phyloP scores from a whole-genome alignment of 176 grass and related monocot genomes.

The Elaeis guineensis region DNA sequence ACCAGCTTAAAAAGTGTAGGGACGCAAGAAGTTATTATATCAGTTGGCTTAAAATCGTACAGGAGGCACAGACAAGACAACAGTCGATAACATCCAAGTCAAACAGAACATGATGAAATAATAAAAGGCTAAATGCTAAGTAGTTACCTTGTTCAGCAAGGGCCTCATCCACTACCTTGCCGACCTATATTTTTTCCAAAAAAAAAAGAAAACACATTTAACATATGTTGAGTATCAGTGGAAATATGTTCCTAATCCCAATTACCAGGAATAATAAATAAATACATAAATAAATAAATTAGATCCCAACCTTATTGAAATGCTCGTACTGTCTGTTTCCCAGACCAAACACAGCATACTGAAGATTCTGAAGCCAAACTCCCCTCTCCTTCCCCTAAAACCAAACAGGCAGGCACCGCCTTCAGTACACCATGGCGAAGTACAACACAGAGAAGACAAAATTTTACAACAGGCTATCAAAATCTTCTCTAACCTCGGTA shows the following conservation, averaged over 20 bases:
- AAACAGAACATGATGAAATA: not conserved
- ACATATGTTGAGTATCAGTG: too few species aligned
- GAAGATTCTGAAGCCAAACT: slow-evolving; percentile 63
- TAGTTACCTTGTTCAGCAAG: slow-evolving; percentile 62
- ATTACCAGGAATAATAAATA: too few species aligned
- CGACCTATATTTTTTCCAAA: slow-evolving; percentile 46
- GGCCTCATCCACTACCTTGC: slow-evolving; percentile 62
- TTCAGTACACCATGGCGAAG: too few species aligned
- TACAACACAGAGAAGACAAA: too few species aligned
- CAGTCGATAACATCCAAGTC: not conserved
- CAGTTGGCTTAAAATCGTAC: too few species aligned
- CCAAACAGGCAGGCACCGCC: not conserved
- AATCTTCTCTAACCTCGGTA: slow-evolving; percentile 51
- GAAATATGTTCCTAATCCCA: too few species aligned
- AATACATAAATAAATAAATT: too few species aligned
- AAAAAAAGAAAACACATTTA: not conserved
- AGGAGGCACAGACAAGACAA: not conserved
- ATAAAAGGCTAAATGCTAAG: slow-evolving; percentile 11
- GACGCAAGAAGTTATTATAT: too few species aligned
- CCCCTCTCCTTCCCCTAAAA: slow-evolving; percentile 64
- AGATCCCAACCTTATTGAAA: slow-evolving; percentile 73
- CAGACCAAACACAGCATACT: slow-evolving; percentile 87
- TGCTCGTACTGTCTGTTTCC: slow-evolving; percentile 94
- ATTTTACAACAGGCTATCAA: not conserved
- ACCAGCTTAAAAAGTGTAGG: too few species aligned